These are phyloP conservation scores for Olyra latifolia DNA, from an alignment of 176 grass and related monocot genomes.

Conservation along the genomic window DNA sequence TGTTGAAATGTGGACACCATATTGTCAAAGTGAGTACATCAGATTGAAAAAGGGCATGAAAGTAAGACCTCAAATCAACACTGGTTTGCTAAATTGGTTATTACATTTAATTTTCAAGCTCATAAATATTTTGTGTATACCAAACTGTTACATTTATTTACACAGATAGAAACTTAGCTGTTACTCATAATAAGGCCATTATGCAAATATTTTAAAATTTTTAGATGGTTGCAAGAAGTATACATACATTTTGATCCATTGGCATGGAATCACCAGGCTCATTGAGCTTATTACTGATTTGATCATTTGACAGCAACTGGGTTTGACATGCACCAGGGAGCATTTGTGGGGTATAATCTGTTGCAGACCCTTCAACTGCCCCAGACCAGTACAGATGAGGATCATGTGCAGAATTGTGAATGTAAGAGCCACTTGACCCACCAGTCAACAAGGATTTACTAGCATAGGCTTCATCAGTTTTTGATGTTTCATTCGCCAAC, in stretches of 20 bases:
- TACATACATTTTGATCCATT: conserved; percentile 51
- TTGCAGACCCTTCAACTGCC: conserved; percentile 31
- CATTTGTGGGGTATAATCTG: conserved; percentile 45
- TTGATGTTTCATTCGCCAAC: conserved; percentile 24
- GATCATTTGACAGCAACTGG: conserved; percentile 42
- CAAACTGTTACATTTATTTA: conserved; percentile 12
- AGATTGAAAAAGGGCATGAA: neutral
- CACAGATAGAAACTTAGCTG: conserved; percentile 14
- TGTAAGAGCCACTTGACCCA: conserved; percentile 23
- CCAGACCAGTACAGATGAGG: conserved; percentile 44
- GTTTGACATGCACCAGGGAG: conserved; percentile 37
- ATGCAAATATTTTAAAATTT: neutral
- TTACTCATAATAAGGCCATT: neutral
- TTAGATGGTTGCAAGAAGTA: conserved; percentile 17
- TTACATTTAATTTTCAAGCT: conserved; percentile 1
- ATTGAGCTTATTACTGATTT: conserved; percentile 25
- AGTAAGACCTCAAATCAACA: conserved; percentile 17
- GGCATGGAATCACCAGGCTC: conserved; percentile 38
- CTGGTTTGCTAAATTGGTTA: conserved; percentile 5
- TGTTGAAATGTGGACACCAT: conserved; percentile 12
- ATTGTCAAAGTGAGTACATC: conserved; percentile 19
- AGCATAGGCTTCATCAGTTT: conserved; percentile 26
- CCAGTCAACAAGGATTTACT: conserved; percentile 37
- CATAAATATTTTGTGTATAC: neutral
- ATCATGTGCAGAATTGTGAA: conserved; percentile 38